phyloP scores from a whole-genome alignment of 2,329 filamentous ascomycete genomes.

The Macroventuria anomochaeta region DNA sequence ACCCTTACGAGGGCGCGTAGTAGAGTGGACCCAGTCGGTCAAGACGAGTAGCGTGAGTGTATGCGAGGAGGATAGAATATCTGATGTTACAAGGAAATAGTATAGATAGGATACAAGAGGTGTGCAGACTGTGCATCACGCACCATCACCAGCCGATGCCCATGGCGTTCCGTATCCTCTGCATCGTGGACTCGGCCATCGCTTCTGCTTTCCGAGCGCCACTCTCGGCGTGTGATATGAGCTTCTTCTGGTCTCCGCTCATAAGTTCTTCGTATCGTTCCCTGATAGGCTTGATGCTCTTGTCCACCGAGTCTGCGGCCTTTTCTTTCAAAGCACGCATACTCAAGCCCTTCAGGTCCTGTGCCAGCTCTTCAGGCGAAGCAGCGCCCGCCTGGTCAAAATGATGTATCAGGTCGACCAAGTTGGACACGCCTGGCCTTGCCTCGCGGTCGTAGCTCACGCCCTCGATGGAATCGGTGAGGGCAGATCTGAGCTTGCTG shows the following conservation, averaged over 20 bases:
- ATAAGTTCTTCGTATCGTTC: slow-evolving; percentile 64
- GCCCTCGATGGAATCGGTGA: slow-evolving; percentile 74
- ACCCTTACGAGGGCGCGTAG: slow-evolving; percentile 3
- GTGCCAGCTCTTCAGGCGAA: slow-evolving; percentile 55
- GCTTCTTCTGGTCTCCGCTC: slow-evolving; percentile 56
- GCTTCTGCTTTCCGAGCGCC: slow-evolving; percentile 67
- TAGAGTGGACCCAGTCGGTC: neutral
- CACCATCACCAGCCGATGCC: slow-evolving; percentile 24
- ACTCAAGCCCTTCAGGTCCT: slow-evolving; percentile 52
- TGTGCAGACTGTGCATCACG: neutral
- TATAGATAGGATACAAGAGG: neutral
- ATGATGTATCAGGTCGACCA: slow-evolving; percentile 79
- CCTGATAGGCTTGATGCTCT: slow-evolving; percentile 62
- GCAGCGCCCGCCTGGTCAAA: slow-evolving; percentile 58
- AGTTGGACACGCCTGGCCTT: slow-evolving; percentile 85
- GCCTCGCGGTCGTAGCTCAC: slow-evolving; percentile 74
- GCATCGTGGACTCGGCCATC: slow-evolving; percentile 64
- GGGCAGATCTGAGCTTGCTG: slow-evolving; percentile 72
- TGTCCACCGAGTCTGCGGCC: slow-evolving; percentile 65
- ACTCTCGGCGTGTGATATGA: slow-evolving; percentile 64
- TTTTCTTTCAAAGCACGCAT: slow-evolving; percentile 69
- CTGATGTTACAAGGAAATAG: neutral
- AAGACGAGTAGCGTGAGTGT: no score
- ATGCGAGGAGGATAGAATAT: no score
- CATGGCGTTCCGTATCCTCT: slow-evolving; percentile 28